Evolutionary conservation across 1,284 basidiomycete genomes (phyloP).

Genomic region (Marasmius fiardii): DNA sequence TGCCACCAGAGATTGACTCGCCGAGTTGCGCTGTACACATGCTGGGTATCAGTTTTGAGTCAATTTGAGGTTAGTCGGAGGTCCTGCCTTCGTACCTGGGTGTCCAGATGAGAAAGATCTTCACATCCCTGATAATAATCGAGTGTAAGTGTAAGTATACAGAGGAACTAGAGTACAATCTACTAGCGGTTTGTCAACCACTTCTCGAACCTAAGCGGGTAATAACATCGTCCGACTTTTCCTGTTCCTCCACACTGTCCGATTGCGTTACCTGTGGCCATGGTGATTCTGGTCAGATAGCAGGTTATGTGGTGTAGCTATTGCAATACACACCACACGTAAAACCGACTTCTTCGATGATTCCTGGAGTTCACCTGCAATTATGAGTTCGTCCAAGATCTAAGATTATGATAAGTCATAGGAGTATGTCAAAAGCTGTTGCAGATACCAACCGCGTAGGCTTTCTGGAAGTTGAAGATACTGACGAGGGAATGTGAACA

Average conservation of each 20-base stretch:
- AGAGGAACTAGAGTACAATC: neutral
- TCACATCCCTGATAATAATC: neutral
- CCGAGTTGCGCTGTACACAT: neutral
- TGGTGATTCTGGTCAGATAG: neutral
- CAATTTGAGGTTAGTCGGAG: neutral
- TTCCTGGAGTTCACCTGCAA: slow-evolving; percentile 97
- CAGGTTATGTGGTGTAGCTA: neutral
- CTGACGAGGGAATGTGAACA: slow-evolving; percentile 34
- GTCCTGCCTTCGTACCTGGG: neutral
- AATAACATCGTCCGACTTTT: slow-evolving; percentile 75
- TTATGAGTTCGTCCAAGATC: slow-evolving; percentile 98
- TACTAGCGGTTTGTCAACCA: slow-evolving; percentile 33
- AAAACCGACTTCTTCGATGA: slow-evolving; percentile 82
- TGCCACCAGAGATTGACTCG: neutral
- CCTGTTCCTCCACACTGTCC: slow-evolving; percentile 77
- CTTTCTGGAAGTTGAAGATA: slow-evolving; percentile 99
- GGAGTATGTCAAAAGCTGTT: slow-evolving; percentile 5
- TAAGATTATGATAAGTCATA: slow-evolving; percentile 28
- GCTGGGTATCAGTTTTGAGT: neutral
- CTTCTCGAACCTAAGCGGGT: slow-evolving; percentile 67
- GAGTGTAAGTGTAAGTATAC: neutral
- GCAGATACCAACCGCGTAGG: slow-evolving; percentile 74
- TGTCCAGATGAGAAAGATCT: neutral
- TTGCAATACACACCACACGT: slow-evolving; percentile 32
- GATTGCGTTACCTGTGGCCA: slow-evolving; percentile 72